Conservation (phyloP, 306 rosid genomes). For the Castanospermum australe region DNA sequence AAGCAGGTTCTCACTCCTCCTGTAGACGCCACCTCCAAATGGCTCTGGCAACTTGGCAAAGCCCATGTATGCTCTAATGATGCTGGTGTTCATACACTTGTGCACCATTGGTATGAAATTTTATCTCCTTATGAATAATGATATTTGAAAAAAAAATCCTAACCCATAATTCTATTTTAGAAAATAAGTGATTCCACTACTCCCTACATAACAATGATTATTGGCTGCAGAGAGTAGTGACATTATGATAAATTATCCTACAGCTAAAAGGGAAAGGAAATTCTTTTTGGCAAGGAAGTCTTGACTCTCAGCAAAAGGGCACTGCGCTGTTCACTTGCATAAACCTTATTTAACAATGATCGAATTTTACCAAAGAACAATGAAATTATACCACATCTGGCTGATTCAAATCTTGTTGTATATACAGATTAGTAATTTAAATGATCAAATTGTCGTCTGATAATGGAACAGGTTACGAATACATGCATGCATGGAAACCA, state of each 20-base stretch:
- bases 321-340: no score
- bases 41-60: constrained; percentile 51
- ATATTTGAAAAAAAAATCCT: not conserved
- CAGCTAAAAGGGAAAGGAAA: not conserved
- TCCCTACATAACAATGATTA: not conserved
- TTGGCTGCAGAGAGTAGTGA: not conserved
- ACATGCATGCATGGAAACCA: constrained; percentile 47
- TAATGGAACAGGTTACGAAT: constrained; percentile 36
- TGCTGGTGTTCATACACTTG: constrained; percentile 36
- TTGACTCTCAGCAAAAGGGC: no score
- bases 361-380: not conserved
- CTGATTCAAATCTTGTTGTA: not conserved
- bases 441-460: not conserved
- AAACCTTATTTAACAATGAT: not conserved
- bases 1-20: constrained; percentile 41
- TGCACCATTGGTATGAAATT: constrained; percentile 45
- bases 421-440: not conserved
- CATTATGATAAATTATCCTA: not conserved
- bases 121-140: not conserved
- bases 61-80: constrained; percentile 49
- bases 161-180: not conserved
- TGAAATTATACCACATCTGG: not conserved
- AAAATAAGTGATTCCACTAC: not conserved
- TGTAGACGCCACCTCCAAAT: constrained; percentile 37
- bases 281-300: not conserved